Evolutionary conservation across 495 filamentous ascomycete species (phyloP).

Genomic region (Aspergillus bertholletiae): DNA sequence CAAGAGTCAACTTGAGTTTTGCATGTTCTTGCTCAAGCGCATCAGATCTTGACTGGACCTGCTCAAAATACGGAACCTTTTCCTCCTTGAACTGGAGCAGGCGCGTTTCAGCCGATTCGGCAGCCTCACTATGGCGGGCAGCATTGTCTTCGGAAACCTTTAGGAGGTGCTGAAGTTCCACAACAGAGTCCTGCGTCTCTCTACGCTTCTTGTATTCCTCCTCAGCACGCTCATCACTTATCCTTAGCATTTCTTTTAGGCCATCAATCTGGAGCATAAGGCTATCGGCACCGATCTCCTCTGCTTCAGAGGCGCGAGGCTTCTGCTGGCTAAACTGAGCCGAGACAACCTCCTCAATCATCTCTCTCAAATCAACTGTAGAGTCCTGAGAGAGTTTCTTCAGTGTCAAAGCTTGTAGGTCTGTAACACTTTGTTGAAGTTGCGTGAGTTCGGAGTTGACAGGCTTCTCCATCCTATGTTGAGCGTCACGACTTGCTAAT

Average conservation of each 20-base stretch:
- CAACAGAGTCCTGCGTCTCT: constrained; percentile 67
- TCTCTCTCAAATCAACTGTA: constrained; percentile 39
- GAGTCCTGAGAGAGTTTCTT: constrained; percentile 39
- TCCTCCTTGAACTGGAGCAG: constrained; percentile 52
- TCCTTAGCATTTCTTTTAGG: constrained; percentile 51
- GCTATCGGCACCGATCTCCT: constrained; percentile 46
- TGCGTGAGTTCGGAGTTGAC: constrained; percentile 42
- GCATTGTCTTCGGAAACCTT: constrained; percentile 72
- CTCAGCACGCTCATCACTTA: constrained; percentile 48
- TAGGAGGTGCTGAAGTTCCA: constrained; percentile 66
- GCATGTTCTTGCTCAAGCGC: constrained; percentile 61
- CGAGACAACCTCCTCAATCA: constrained; percentile 44
- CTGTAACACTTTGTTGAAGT: constrained; percentile 55
- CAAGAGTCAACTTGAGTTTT: constrained; percentile 60
- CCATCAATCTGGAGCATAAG: constrained; percentile 52
- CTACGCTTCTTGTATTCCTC: constrained; percentile 63
- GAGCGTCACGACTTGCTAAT: constrained; percentile 52
- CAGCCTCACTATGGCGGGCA: constrained; percentile 62
- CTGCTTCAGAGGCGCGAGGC: constrained; percentile 35
- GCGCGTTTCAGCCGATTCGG: constrained; percentile 61
- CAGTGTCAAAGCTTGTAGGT: constrained; percentile 48
- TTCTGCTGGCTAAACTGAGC: constrained; percentile 33
- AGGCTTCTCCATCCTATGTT: constrained; percentile 30
- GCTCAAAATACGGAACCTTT: constrained; percentile 46
- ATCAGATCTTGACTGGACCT: constrained; percentile 54